A percentile compares a stretch with the other conserved stretches of the same genome.
Conservation (phyloP, 257 asterid genomes). For the Primulina eburnea region DNA sequence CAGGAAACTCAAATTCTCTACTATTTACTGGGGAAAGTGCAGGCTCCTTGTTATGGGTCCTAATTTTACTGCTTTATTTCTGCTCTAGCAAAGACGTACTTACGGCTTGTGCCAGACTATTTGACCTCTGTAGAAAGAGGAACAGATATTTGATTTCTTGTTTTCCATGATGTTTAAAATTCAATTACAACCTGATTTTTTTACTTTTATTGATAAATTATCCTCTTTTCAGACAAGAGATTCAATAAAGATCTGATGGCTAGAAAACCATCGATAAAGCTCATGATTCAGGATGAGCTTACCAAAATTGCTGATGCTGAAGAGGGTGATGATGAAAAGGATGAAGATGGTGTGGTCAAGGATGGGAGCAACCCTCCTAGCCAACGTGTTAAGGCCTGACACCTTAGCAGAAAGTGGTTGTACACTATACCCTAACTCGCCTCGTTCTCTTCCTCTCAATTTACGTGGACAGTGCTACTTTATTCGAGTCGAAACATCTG, state of each 20-base stretch:
- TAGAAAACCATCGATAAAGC: slow-evolving; percentile 57
- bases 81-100: neutral
- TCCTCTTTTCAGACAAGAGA: slow-evolving; percentile 47
- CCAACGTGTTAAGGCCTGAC: slow-evolving; percentile 50
- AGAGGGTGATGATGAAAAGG: slow-evolving; percentile 56
- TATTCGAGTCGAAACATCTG: slow-evolving; percentile 22
- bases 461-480: neutral
- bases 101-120: neutral
- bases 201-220: neutral
- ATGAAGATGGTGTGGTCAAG: slow-evolving; percentile 41
- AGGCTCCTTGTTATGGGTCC: neutral
- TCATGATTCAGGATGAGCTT: slow-evolving; percentile 90
- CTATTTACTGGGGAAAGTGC: neutral
- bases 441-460: neutral
- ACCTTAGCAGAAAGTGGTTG: slow-evolving; percentile 21
- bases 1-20: neutral
- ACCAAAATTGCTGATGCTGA: slow-evolving; percentile 87
- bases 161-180: slow-evolving; percentile 3
- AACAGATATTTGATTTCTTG: neutral
- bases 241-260: slow-evolving; percentile 53
- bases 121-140: neutral
- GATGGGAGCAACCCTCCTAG: slow-evolving; percentile 35
- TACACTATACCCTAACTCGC: slow-evolving; percentile 23
- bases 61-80: neutral
- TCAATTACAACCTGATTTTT: neutral